Conservation (phyloP, 2,329 filamentous ascomycete species). For the Ceratocystis lukuohia region DNA sequence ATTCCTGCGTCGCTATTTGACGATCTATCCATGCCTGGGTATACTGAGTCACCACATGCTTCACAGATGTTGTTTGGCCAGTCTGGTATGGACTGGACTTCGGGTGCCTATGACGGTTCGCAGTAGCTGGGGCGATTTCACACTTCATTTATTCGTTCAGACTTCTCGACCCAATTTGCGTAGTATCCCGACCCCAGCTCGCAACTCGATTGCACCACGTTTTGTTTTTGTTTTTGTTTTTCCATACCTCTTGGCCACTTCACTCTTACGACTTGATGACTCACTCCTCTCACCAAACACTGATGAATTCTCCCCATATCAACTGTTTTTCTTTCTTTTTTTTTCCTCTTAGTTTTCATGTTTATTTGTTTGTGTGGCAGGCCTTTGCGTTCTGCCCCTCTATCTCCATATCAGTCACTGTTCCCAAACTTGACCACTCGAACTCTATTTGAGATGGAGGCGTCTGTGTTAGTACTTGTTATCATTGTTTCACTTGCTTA, state of each 20-base stretch:
- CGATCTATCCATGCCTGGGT: conserved; percentile 37
- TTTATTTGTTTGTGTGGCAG: neutral
- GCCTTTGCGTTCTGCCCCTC: neutral
- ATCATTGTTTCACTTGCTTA: neutral
- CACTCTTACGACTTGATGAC: conserved; percentile 10
- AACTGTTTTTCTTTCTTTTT: neutral
- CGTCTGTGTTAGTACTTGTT: neutral
- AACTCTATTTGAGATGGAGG: neutral
- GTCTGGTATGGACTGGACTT: conserved; percentile 31
- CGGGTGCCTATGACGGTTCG: conserved; percentile 26
- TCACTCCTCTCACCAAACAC: neutral
- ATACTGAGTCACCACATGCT: conserved; percentile 37
- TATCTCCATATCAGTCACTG: conserved; percentile 8
- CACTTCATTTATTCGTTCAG: neutral
- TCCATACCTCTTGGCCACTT: neutral
- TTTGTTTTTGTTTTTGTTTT: neutral
- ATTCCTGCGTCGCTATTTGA: conserved; percentile 36
- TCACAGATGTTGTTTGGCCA: conserved; percentile 36
- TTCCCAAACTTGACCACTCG: neutral
- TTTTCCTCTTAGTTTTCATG: conserved; percentile 9
- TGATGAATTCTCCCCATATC: neutral
- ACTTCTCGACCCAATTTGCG: neutral
- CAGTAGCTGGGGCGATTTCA: conserved; percentile 23
- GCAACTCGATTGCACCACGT: neutral
- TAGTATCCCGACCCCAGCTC: neutral